Base-by-base conservation (phyloP, 169 alveolate genomes). In the Cryptosporidium ubiquitum region DNA sequence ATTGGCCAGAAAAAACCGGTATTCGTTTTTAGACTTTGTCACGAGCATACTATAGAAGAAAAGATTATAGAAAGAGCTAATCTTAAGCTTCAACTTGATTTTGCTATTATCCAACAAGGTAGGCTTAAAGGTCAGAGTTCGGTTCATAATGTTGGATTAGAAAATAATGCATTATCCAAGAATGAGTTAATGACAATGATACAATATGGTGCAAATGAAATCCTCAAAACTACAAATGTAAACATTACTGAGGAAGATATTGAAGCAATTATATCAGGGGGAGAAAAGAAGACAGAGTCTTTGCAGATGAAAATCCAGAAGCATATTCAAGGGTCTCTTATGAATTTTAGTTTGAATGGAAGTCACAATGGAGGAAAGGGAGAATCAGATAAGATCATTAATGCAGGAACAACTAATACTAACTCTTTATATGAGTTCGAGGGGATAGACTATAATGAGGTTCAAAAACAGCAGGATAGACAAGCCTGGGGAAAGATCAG, bases 1-100 rank as follows among this genome's bases (percentile, higher is more conserved):
- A 98, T 98, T 57, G 99, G 99, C 12, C 99, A 98, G 91, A 96
- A 96, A 70, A 98, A 96, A 85, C 94, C 97, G 39, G 99, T 98
- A 10, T 94, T 95, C 84, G 99, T 98, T 0, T 98, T 96, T 91
- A 92, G 99, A 68, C 91, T 98, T 86, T 97, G 97, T 37, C 97
- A 98, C 55, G 98, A 97, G 84, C 95, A 96, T 92, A 97, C 99
- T 1, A 95, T 98, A n/a, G 99, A 98, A 92, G 99, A 98, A 91
- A 98, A 97, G 91, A 96, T 98, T 66, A 95, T 98, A 33, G 99
- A 98, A 91, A 93, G 99, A 69, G 98, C 99, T 51, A 96, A 98
- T 20, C 94, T 97, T 75, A 98, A 97, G 91, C 93, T 98, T 69
- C 98, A 97, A 92, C 93, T 98, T 74, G 99, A 98, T 89, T 94